These are phyloP conservation scores for Boechera stricta DNA, from an alignment of 345 rosid species.

Conservation along the genomic window DNA sequence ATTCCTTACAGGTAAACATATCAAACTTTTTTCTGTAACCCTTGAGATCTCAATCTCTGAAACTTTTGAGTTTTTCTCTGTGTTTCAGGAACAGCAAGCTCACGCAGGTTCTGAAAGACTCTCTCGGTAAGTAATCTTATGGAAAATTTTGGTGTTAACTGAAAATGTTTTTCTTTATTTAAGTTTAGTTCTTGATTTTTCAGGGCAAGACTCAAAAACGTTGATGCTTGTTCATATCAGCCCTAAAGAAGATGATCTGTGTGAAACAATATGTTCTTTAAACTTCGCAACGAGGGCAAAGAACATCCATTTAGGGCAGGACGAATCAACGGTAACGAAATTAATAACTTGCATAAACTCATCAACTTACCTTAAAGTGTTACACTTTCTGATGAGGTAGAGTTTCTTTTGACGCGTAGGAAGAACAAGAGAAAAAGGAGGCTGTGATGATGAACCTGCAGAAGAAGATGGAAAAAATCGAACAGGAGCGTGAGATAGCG, in stretches of 20 bases:
- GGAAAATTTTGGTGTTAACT: background rate
- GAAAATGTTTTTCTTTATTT: background rate
- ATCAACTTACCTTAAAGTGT: slow-evolving; percentile 21
- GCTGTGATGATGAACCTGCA: slow-evolving; percentile 57
- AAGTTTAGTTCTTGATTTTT: slow-evolving; percentile 16
- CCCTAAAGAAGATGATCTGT: slow-evolving; percentile 79
- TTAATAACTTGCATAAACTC: slow-evolving; percentile 23
- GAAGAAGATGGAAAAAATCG: slow-evolving; percentile 54
- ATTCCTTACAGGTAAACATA: slow-evolving; percentile 71
- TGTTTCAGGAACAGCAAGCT: slow-evolving; percentile 83
- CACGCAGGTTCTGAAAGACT: slow-evolving; percentile 84
- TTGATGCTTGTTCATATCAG: slow-evolving; percentile 88
- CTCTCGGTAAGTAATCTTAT: slow-evolving; percentile 60
- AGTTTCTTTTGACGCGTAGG: slow-evolving; percentile 50
- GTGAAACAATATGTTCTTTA: slow-evolving; percentile 80
- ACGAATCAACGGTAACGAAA: slow-evolving; percentile 55
- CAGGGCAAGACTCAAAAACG: slow-evolving; percentile 83
- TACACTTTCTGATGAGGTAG: slow-evolving; percentile 25
- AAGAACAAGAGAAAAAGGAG: slow-evolving; percentile 54
- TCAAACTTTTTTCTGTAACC: background rate
- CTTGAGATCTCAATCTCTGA: slow-evolving; percentile 3
- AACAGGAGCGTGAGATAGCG: slow-evolving; percentile 54
- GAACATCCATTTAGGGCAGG: slow-evolving; percentile 64
- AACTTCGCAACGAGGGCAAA: slow-evolving; percentile 74
- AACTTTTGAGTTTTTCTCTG: slow-evolving; percentile 5